A percentile compares a stretch with the other conserved stretches of the same genome.
Evolutionary conservation across 768 basidiomycete genomes (phyloP).

Genomic region (Filobasidium floriforme): DNA sequence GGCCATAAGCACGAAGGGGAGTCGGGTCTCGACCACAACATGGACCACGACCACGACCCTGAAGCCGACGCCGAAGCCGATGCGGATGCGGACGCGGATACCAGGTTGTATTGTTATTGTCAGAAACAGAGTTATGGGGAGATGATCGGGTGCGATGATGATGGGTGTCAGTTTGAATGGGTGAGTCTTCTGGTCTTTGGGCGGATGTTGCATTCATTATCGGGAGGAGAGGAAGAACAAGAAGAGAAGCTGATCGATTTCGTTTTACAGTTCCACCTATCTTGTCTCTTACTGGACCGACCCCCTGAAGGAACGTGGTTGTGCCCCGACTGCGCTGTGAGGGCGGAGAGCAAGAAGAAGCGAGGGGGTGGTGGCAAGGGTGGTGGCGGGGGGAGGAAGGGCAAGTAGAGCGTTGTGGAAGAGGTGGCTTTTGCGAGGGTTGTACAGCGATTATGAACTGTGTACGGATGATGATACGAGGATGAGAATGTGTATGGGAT

Average conservation of each 20-base stretch:
- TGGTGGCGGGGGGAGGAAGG: slow-evolving; percentile 6
- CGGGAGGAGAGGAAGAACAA: neutral
- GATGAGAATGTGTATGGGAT: too few species aligned
- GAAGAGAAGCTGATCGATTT: neutral
- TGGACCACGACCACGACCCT: neutral
- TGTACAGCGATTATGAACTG: too few species aligned
- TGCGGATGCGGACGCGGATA: slow-evolving; percentile 33
- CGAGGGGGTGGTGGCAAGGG: slow-evolving; percentile 10
- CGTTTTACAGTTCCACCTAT: slow-evolving; percentile 54
- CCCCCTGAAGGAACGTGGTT: slow-evolving; percentile 58
- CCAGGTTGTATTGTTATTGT: slow-evolving; percentile 38
- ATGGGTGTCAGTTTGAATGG: slow-evolving; percentile 46
- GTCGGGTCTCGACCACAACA: too few species aligned
- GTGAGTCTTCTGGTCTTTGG: slow-evolving; percentile 30
- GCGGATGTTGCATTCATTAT: neutral
- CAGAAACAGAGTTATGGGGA: slow-evolving; percentile 43
- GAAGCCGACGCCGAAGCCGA: neutral
- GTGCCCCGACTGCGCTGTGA: slow-evolving; percentile 51
- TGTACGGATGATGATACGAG: too few species aligned
- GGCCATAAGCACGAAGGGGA: too few species aligned
- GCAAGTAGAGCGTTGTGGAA: neutral
- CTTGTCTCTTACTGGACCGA: slow-evolving; percentile 55
- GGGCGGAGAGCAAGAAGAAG: slow-evolving; percentile 38
- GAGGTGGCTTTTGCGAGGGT: neutral
- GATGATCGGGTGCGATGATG: slow-evolving; percentile 47